These are phyloP conservation scores for Hygrophorus pudorinus DNA, from an alignment of 768 basidiomycete genomes.

Conservation along the genomic window DNA sequence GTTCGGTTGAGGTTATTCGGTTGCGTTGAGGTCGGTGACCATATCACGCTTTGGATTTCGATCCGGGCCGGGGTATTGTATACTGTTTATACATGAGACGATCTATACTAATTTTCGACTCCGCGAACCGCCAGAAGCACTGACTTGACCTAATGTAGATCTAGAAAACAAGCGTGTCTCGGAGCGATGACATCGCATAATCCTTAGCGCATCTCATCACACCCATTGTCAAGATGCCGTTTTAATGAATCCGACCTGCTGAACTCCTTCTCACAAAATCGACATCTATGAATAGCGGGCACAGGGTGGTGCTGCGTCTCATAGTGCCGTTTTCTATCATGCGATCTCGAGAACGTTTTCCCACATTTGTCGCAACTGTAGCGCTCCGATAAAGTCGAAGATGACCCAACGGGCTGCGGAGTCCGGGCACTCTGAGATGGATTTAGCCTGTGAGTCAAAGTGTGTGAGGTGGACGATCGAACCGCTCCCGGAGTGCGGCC, in stretches of 20 bases:
- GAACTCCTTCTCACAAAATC: conserved; percentile 68
- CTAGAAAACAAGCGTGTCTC: conserved; percentile 5
- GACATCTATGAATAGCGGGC: conserved; percentile 60
- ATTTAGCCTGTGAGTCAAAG: conserved; percentile 22
- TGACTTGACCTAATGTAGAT: not conserved
- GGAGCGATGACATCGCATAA: conserved; percentile 7
- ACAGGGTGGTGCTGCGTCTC: conserved; percentile 64
- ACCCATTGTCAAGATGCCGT: conserved; percentile 75
- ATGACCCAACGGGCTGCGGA: conserved; percentile 7
- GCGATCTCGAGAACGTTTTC: conserved; percentile 70
- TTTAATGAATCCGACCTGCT: conserved; percentile 74
- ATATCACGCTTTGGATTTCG: no score
- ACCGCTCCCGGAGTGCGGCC: not conserved
- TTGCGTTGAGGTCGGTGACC: no score
- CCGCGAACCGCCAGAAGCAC: no score
- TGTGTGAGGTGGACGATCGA: conserved; percentile 27
- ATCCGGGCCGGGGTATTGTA: no score
- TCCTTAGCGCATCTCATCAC: conserved; percentile 40
- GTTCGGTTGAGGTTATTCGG: conserved; percentile 21
- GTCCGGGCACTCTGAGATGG: conserved; percentile 26
- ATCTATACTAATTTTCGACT: no score
- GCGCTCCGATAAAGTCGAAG: conserved; percentile 40
- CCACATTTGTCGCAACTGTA: conserved; percentile 67
- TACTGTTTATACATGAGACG: no score
- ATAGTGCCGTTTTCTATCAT: conserved; percentile 75